phyloP scores from a whole-genome alignment of 306 rosid species.

The Parietaria judaica region DNA sequence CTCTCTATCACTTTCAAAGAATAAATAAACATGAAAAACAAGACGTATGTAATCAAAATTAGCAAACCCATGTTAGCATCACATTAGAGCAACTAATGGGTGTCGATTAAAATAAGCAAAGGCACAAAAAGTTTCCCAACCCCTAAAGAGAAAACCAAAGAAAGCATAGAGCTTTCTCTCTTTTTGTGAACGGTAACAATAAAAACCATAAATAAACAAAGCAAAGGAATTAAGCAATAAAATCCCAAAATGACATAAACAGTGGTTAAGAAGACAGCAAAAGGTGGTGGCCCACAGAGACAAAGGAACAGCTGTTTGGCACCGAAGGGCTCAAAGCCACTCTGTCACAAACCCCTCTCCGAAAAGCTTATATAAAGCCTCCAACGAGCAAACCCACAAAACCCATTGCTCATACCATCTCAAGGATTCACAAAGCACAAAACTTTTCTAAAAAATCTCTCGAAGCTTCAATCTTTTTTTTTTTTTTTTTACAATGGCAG shows the following conservation, averaged over 20 bases:
- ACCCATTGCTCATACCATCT: too few relatives aligned
- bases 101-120: background rate
- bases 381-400: too few relatives aligned
- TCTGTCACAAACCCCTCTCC: slow-evolving; percentile 17
- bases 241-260: slow-evolving; percentile 5
- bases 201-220: too few relatives aligned
- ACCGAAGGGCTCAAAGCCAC: slow-evolving; percentile 17
- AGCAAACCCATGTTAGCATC: slow-evolving; percentile 1
- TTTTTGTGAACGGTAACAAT: background rate
- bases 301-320: slow-evolving; percentile 29
- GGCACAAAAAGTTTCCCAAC: background rate
- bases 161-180: background rate
- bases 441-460: background rate
- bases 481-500: slow-evolving; percentile 16
- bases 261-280: slow-evolving; percentile 27
- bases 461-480: background rate
- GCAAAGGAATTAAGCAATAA: background rate
- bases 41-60: too few relatives aligned
- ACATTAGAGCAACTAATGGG: background rate
- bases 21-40: too few relatives aligned
- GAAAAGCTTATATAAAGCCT: too few relatives aligned
- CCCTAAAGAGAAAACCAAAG: background rate
- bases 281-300: slow-evolving; percentile 15
- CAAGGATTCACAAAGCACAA: background rate
- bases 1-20: too few relatives aligned